Conservation (phyloP, 2,329 filamentous ascomycete species). For the Fusarium proliferatum region DNA sequence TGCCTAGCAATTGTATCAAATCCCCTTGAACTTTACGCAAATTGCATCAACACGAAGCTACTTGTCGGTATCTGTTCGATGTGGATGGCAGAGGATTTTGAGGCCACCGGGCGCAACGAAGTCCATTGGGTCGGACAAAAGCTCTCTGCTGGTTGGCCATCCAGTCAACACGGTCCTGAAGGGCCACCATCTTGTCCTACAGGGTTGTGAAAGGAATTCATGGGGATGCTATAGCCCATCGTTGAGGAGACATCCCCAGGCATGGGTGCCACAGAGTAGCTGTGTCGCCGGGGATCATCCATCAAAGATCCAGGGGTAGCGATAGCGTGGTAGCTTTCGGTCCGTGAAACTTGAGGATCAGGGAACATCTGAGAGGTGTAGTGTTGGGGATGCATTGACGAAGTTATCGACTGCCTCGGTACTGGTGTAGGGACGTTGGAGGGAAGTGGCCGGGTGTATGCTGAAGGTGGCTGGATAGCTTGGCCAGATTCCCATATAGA, state of each 20-base stretch:
- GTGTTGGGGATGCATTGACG: conserved; percentile 40
- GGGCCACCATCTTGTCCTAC: conserved; percentile 34
- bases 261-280: conserved; percentile 39
- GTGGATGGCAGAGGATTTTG: neutral
- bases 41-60: neutral
- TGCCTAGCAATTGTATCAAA: neutral
- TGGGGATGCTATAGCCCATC: conserved; percentile 42
- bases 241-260: conserved; percentile 36
- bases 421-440: conserved; percentile 39
- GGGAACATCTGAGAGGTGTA: conserved; percentile 39
- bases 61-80: neutral
- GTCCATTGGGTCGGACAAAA: conserved; percentile 7
- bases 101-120: neutral
- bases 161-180: conserved; percentile 40
- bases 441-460: conserved; percentile 45
- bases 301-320: conserved; percentile 38
- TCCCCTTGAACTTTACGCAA: neutral
- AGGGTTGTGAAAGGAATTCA: conserved; percentile 40
- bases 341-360: conserved; percentile 34
- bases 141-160: conserved; percentile 8
- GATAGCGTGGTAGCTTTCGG: conserved; percentile 36
- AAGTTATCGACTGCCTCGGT: conserved; percentile 37
- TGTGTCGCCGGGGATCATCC: conserved; percentile 42
- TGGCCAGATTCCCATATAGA: conserved; percentile 50
- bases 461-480: conserved; percentile 36